Evolutionary conservation across 306 rosid genomes (phyloP), one percentile per base, ranked within the genome.

Genomic region (Prunus salicina): DNA sequence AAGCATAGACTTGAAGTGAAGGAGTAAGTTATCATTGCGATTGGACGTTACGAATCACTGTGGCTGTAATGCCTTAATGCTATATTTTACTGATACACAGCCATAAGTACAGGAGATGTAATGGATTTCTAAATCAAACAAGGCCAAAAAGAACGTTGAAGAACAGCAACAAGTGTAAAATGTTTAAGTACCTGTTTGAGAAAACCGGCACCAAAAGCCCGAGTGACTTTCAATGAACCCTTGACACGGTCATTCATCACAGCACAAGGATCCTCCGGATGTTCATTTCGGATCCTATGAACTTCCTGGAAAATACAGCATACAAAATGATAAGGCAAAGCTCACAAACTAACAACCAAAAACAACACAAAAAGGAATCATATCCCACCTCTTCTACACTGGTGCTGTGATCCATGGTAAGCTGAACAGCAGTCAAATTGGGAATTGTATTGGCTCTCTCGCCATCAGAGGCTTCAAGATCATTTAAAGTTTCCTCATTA

Each of bases 161-260:
- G 51, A 19, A 30, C 8, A 72, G 27, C 64, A 72, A 11, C 34
- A 38, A 68, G 5, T 67, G 72, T 56, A 32, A 18, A 38, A 50
- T 64, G 66, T 45, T 32, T 55, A 22, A 60, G 32, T 77, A 96
- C 99, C 99, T 93, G 97, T 86, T 96, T 96, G 81, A 96, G 98
- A 80, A 91, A 96, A 70, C 98, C 99, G 6, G 99, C 98, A 68
- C 99, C 99, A 49, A 93, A 96, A 12, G 99, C 98, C 25, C 98
- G 89, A 6, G 99, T 92, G 73, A 96, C 99, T 91, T 91, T 93
- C 84, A 96, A 84, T 55, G 93, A 92, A 69, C 99, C 98, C 81
- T 96, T 96, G 12, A 96, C 99, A 19, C 99, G 99, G 67, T 93
- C 98, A 56, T 96, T 96, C 80, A 85, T 60, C 57, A 96, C 79